Evolutionary conservation across 1,284 basidiomycete species (phyloP), one percentile per base, ranked within the genome.

Genomic region (Rhodotorula sp.): DNA sequence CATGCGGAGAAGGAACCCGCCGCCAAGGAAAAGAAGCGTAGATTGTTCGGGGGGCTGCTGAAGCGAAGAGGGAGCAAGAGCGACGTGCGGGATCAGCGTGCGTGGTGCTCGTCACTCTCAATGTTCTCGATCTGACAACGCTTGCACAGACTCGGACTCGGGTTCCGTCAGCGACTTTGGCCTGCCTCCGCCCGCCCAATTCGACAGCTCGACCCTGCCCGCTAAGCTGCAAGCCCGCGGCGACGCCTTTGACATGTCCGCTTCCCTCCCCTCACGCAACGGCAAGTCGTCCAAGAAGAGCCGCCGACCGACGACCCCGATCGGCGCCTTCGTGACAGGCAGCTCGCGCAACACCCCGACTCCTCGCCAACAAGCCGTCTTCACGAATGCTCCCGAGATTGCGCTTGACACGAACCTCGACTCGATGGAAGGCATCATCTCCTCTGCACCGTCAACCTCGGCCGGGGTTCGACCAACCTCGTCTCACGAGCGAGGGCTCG

Each of bases 381-480:
- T 68, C 61, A 30, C 56, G 53, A 30, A 13, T 54, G 71, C 68
- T 49, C 66, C 64, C 27, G 67, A 66, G 19, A 77, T 86, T 74
- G 83, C 82, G 29, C 84, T 93, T 49, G 91, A 94, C 80, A 89
- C 87, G 59, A 87, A 94, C 74, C 82, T 94, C 53, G 85, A 89
- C 44, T 83, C 87, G 68, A 91, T 96, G 85, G 89, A 90, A 59
- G 92, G 90, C 39, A 91, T 95, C 78, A 84, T 95, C 73, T 84
- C 79, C 80, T 82, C 27, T 82, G 74, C 71, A 65, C 67, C 68
- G 44, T 54, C 53, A 53, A 62, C 57, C 62, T 56, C 19, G 27
- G n/a, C 24, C 36, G 55, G 24, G 13, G 24, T n/a, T 11, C 36
- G 39, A 39, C 17, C 55, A 36, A 15, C 36, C 29, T 5, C n/a